phyloP scores from a whole-genome alignment of 192 early-diverging fungal genomes.

The Fimicolochytrium jonesii region DNA sequence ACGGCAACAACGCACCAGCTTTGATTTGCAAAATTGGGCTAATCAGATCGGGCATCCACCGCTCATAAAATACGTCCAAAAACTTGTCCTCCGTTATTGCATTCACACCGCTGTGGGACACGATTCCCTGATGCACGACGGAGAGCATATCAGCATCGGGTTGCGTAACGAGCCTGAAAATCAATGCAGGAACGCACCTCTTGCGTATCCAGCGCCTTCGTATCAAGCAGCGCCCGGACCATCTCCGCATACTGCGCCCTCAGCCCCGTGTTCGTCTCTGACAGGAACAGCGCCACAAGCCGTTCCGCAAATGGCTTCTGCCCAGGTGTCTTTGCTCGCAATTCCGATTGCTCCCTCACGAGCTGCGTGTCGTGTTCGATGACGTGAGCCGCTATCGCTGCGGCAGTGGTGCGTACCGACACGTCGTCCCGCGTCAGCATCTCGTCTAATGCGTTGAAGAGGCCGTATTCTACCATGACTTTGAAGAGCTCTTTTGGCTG shows the following conservation, averaged over 20 bases:
- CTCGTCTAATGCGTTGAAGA: constrained; percentile 74
- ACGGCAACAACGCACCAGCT: too few species aligned
- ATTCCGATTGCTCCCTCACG: constrained; percentile 65
- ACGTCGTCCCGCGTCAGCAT: constrained; percentile 56
- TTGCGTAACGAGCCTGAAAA: too few species aligned
- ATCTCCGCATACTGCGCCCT: constrained; percentile 71
- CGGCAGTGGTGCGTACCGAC: constrained; percentile 56
- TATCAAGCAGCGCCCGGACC: constrained; percentile 73
- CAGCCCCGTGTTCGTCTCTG: constrained; percentile 59
- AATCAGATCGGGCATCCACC: constrained; percentile 55
- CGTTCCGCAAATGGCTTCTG: constrained; percentile 61
- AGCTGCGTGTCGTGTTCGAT: constrained; percentile 77
- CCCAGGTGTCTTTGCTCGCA: constrained; percentile 43
- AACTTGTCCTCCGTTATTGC: constrained; percentile 72
- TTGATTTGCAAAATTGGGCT: constrained; percentile 63
- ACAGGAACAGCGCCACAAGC: constrained; percentile 61
- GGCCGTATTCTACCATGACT: constrained; percentile 68
- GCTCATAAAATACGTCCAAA: constrained; percentile 73
- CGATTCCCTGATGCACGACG: constrained; percentile 13
- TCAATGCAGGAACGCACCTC: too few species aligned
- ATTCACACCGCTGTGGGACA: constrained; percentile 14
- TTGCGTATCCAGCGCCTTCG: constrained; percentile 30
- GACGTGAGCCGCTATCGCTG: constrained; percentile 66
- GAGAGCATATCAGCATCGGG: too few species aligned
- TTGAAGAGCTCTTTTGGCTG: constrained; percentile 37